Base-by-base conservation (phyloP, 129 eudicot species). In the Flaveria sonorensis region DNA sequence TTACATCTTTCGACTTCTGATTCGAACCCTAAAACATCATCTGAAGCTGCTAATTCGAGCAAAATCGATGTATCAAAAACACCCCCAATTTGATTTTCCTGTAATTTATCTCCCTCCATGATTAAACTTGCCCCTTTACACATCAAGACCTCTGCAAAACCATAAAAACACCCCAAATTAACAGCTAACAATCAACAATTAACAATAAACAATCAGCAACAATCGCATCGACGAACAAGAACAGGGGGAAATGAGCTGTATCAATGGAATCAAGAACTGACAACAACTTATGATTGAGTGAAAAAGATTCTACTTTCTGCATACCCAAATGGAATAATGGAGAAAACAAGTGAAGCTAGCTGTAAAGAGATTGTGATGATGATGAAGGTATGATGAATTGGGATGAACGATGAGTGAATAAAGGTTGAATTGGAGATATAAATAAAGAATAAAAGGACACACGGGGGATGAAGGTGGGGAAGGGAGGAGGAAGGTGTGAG, bases 11-110 rank as follows among this genome's bases (percentile, higher is more conserved):
- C 96, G 2, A 90, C 85, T 66, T 79, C 84, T 14, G 47, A 39
- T 11, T 72, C 46, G 74, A 93, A 88, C 76, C 81, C 84, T 6
- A 82, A 26, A 20, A 93, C 75, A 72, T 93, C 89, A 82, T 87
- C 95, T 0, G 82, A 51, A 36, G 98, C 98, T 36, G 98, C 85
- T 11, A 93, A 75, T 66, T 93, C 98, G 10, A 90, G 93, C 72
- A 93, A 69, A 61, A 78, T 82, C 16, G 96, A 85, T 18, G 86
- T 53, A 7, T 73, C 66, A 60, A 71, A 83, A 61, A 74, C 40
- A 52, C 48, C 20, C 55, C 69, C 71, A 40, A 71, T 69, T 76
- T 68, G 64, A 28, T 78, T 48, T 5, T 5, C 40, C 8, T 36
- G 40, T 0, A 36, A 36, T 4, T 36, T 36, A 4, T 36, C 40